Conservation (phyloP, 108 stramenopile genomes). For the Discostella pseudostelligera region DNA sequence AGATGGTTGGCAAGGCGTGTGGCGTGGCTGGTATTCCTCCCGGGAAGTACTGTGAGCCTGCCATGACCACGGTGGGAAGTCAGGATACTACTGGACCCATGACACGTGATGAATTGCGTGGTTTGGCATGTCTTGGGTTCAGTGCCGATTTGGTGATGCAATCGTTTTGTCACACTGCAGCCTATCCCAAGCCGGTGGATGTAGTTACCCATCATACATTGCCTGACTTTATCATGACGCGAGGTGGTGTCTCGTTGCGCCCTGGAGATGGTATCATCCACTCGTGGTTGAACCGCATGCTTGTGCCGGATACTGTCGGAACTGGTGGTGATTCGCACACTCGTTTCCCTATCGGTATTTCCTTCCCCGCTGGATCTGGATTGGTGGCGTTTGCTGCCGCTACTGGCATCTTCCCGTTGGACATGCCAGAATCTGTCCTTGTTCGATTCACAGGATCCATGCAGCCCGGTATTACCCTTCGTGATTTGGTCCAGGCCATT, state of each 20-base stretch:
- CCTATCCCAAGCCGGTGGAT: slow-evolving; percentile 97
- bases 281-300: slow-evolving; percentile 96
- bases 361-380: slow-evolving; percentile 94
- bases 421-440: slow-evolving; percentile 94
- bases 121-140: slow-evolving; percentile 94
- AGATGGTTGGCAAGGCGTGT: slow-evolving; percentile 95
- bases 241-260: slow-evolving; percentile 91
- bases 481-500: slow-evolving; percentile 95
- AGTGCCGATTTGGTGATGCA: slow-evolving; percentile 96
- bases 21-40: slow-evolving; percentile 85
- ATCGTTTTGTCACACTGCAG: slow-evolving; percentile 96
- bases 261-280: slow-evolving; percentile 98
- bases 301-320: slow-evolving; percentile 95
- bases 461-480: slow-evolving; percentile 95
- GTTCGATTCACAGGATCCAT: slow-evolving; percentile 90
- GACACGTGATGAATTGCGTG: slow-evolving; percentile 94
- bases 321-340: slow-evolving; percentile 97
- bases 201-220: slow-evolving; percentile 95
- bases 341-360: slow-evolving; percentile 95
- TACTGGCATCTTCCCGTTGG: slow-evolving; percentile 94
- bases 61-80: slow-evolving; percentile 95
- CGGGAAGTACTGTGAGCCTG: slow-evolving; percentile 93
- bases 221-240: slow-evolving; percentile 94
- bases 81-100: slow-evolving; percentile 98
- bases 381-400: slow-evolving; percentile 95